Base-by-base conservation (phyloP, 108 stramenopile genomes). In the Fragilaria radians region DNA sequence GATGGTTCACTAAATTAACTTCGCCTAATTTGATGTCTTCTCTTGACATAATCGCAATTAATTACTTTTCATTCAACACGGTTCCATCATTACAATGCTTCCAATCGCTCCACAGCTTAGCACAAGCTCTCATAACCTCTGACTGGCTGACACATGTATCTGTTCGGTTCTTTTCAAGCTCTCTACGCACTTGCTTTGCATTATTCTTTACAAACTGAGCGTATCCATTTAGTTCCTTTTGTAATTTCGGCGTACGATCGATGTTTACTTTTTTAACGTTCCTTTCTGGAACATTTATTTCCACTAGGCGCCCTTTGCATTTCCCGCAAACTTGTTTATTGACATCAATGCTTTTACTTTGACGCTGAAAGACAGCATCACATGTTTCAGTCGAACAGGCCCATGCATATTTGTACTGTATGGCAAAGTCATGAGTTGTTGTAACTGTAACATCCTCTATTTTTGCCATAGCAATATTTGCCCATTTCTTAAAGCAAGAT, bases 401-500 rank as follows among this genome's bases (percentile, higher is more conserved):
- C 85, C 86, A 93, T 1, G 76, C 76, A 61, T 78, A 89, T 32
- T 93, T 93, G 75, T 76, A 92, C 0, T 66, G 52, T 28, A 89
- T 93, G 31, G 78, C 72, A 66, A 89, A 93, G 48, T 74, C 74
- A 61, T 93, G 91, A 18, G 83, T 89, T 28, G 85, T 89, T 18
- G 86, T 93, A 0, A 93, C 88, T 28, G 66, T 48, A 2, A 87
- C 78, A 69, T 81, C 80, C 27, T 70, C 26, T 19, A 65, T 57
- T 52, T 71, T 66, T 22, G 34, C 59, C 87, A 82, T 90, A 23
- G 93, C 80, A 21, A 70, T 57, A 48, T 52, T 58, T 7, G 90
- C 96, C 97, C 97, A 97, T 28, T 85, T 84, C 72, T 83, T 75
- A 53, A 94, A 94, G 30, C 59, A 61, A 14, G 31, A 52, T 2